These are phyloP conservation scores for Camellia lanceoleosa DNA, from an alignment of 148 eudicot species.

Conservation along the genomic window DNA sequence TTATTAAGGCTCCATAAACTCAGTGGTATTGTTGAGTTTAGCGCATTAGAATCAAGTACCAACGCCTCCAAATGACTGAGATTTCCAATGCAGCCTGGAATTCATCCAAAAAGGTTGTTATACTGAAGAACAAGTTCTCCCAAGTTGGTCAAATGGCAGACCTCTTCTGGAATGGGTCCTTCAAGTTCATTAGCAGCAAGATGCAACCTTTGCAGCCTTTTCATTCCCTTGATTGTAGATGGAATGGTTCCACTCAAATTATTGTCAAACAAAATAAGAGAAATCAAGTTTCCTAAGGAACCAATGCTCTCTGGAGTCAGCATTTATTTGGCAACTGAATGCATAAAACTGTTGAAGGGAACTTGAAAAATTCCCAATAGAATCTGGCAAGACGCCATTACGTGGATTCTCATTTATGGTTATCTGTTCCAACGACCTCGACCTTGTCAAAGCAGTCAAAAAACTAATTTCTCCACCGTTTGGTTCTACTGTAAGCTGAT, in stretches of 20 bases:
- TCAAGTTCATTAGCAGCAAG: not conserved
- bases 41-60: not conserved
- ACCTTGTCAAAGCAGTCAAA: not conserved
- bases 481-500: not conserved
- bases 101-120: not conserved
- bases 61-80: constrained; percentile 1
- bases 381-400: constrained; percentile 6
- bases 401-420: not conserved
- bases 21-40: constrained; percentile 10
- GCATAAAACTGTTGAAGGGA: constrained; percentile 8
- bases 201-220: constrained; percentile 10
- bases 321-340: not conserved
- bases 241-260: constrained; percentile 10
- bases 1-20: constrained; percentile 17
- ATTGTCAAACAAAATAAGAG: not conserved
- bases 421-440: not conserved
- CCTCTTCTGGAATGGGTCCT: constrained; percentile 10
- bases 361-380: constrained; percentile 3
- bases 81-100: constrained; percentile 13
- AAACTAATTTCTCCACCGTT: constrained; percentile 4
- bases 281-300: not conserved
- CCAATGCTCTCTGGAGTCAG: constrained; percentile 15
- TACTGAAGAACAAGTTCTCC: not conserved
- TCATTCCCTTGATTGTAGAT: not conserved
- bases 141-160: constrained; percentile 1